Evolutionary conservation across 169 alveolate species (phyloP), one percentile per base, ranked within the genome.

Genomic region (Plasmodium vivax): DNA sequence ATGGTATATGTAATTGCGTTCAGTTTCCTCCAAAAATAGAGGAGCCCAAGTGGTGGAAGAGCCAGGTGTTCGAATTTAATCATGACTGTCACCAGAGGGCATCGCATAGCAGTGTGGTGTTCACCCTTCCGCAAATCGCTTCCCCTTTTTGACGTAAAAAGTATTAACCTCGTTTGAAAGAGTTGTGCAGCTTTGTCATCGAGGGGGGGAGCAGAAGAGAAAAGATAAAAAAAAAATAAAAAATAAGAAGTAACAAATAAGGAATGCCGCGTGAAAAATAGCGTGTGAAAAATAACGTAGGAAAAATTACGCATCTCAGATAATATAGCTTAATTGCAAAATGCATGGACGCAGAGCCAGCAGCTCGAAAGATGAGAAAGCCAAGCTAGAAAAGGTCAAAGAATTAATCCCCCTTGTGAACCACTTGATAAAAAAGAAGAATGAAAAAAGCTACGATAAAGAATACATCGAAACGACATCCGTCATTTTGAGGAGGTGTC

Each of bases 281-380:
- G 6, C 0, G 45, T 5, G 2, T 43, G 7, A 43, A 2, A 43
- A 43, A 43, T 43, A 43, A 43, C 2, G 54, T 51, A 14, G 0
- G 12, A 47, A 0, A 47, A 47, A 10, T 47, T 9, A 10, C 16
- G 58, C 12, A 47, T 47, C 12, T 12, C 62, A 51, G 23, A 12
- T 12, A 51, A 51, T 51, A 51, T 51, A 51, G 62, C 62, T 14
- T 51, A 51, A 51, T 14, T 51, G 62, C 23, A 88, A 77, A 79
- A 88, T 88, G 94, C 94, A 88, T 88, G 94, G 94, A 27, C 82
- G 94, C 38, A 88, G 82, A 88, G 91, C 91, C 72, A 77, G 82
- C 12, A 56, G 36, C 36, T 43, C 68, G 12, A 56, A 79, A 32
- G 94, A 58, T 1, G 94, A 88, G 34, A 19, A 88, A 6, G 45